Percentiles rank a stretch among this genome's conserved stretches.
Evolutionary conservation across 176 grass and related monocot species (phyloP).

Genomic region (Cenchrus fungigraminus): DNA sequence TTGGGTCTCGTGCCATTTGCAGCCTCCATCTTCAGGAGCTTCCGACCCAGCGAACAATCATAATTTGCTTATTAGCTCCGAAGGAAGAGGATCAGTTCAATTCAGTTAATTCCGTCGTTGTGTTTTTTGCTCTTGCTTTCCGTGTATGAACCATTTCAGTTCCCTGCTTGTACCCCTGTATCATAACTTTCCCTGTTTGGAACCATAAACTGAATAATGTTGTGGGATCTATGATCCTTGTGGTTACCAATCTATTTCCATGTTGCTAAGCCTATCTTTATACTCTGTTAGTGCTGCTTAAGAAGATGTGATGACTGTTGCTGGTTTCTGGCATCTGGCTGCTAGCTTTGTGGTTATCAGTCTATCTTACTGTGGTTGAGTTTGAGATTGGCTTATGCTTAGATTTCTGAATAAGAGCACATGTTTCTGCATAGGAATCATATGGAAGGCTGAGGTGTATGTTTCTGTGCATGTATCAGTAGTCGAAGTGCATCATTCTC

Average conservation of each 20-base stretch:
- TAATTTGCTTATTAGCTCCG: background rate
- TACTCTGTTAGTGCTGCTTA: background rate
- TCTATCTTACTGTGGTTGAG: background rate
- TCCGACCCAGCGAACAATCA: conserved; percentile 47
- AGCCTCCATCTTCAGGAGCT: conserved; percentile 60
- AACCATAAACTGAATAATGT: conserved; percentile 55
- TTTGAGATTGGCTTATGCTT: background rate
- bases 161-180: conserved; percentile 15
- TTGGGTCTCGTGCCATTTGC: conserved; percentile 70
- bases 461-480: background rate
- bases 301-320: background rate
- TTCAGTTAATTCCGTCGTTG: background rate
- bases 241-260: background rate
- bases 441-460: background rate
- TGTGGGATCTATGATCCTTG: conserved; percentile 35
- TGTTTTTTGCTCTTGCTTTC: conserved; percentile 18
- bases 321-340: background rate
- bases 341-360: background rate
- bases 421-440: background rate
- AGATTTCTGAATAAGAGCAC: background rate
- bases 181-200: conserved; percentile 59
- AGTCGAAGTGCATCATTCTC: background rate
- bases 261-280: background rate
- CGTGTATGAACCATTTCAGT: conserved; percentile 39
- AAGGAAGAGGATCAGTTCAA: background rate